Base-by-base conservation (phyloP, 768 basidiomycete genomes). In the Tricholomella constricta region DNA sequence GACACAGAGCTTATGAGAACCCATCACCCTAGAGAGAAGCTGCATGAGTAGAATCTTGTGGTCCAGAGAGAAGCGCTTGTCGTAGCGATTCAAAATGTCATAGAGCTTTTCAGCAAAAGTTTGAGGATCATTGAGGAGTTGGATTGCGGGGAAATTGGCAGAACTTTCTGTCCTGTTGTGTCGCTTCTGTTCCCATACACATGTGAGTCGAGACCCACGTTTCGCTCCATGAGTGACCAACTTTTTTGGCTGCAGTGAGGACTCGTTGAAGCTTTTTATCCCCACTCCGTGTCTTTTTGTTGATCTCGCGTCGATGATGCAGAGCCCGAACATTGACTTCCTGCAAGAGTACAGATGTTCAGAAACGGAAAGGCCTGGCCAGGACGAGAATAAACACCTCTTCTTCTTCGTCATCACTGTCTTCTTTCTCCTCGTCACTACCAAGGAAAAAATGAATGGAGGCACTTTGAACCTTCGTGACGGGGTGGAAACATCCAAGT, bases 21-120 rank as follows among this genome's bases (percentile, higher is more conserved):
- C 92, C 84, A 94, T 94, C 31, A 98, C 89, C 42, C 97, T 86
- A 4, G 94, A 90, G 40, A 98, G 82, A 45, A 99, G 87, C 66
- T 97, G 94, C 93, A 98, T 96, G 67, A 98, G 78, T 57, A 98
- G 80, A 51, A 99, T 89, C 73, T 97, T 98, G 78, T 98, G 97
- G 62, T 98, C 95, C 52, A 98, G 82, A 27, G 92, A 90, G 66
- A 92, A 94, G n/a, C 89, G 89, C 69, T 93, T 94, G 79, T 98
- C 96, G 69, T 94, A 85, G 38, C 78, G 80, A 61, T 84, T 84
- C 36, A 99, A 74, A 46, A 82, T 79, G 60, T 94, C 89, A 65
- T 93, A 97, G 0, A 99, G 80, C 69, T 90, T 94, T 72, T 99
- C 97, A 23, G 85, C 87, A 65, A 98, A 98, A 0, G 89, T 89